phyloP scores from a whole-genome alignment of 2,329 filamentous ascomycete species.

The Peltaster fructicola region DNA sequence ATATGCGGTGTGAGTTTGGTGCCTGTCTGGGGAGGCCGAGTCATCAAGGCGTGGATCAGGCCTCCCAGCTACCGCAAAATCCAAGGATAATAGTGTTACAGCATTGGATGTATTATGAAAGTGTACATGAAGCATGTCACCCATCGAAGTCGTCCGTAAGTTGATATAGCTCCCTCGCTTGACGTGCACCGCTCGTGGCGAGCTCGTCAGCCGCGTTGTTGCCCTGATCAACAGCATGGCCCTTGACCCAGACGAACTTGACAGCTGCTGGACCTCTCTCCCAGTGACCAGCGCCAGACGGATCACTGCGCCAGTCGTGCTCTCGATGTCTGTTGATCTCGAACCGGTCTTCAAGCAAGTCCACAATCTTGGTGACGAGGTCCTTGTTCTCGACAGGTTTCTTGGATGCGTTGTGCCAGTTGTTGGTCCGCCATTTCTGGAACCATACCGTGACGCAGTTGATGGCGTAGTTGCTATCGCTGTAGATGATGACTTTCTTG shows the following conservation, averaged over 20 bases:
- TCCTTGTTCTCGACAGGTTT: constrained; percentile 75
- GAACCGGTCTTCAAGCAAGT: constrained; percentile 44
- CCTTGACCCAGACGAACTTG: constrained; percentile 76
- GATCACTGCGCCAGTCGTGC: constrained; percentile 8
- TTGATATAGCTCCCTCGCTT: constrained; percentile 20
- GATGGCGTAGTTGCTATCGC: constrained; percentile 84
- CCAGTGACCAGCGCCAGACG: constrained; percentile 11
- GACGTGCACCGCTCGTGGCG: constrained; percentile 48
- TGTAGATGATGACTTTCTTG: constrained; percentile 57
- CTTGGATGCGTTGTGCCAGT: constrained; percentile 57
- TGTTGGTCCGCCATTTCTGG: constrained; percentile 53
- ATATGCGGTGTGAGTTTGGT: constrained; percentile 66
- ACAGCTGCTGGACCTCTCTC: constrained; percentile 18
- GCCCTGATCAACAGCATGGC: constrained; percentile 53
- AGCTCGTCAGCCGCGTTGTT: constrained; percentile 68
- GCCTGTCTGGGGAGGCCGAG: constrained; percentile 73
- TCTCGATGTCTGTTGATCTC: constrained; percentile 17
- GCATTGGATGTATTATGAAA: no score
- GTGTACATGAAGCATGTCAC: no score
- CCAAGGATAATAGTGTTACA: no score
- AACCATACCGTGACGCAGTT: constrained; percentile 80
- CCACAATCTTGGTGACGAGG: constrained; percentile 54
- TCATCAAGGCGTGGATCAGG: constrained; percentile 68
- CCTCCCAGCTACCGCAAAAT: constrained; percentile 94
- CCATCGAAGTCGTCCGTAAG: no score